Percentiles rank a stretch among this genome's conserved stretches.
Conservation (phyloP, 208 protist species). For the Angomonas ambiguus region DNA sequence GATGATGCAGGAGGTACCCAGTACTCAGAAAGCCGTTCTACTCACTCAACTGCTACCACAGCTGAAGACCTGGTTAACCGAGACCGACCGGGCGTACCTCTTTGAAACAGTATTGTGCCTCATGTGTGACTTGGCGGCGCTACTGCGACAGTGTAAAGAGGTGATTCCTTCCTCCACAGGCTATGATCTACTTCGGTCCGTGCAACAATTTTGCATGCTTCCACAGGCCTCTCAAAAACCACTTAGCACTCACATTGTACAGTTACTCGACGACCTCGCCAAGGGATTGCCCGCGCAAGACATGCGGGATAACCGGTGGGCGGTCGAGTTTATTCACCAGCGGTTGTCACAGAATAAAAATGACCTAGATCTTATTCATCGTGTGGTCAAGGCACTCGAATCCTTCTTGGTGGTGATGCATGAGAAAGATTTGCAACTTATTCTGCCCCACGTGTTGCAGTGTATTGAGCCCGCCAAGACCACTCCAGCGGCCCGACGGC, state of each 20-base stretch:
- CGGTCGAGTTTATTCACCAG: constrained; percentile 89
- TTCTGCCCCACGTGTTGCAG: constrained; percentile 84
- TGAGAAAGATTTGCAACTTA: constrained; percentile 80
- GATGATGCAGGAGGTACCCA: constrained; percentile 65
- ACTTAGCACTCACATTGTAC: constrained; percentile 75
- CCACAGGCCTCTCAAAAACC: constrained; percentile 84
- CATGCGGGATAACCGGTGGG: constrained; percentile 86
- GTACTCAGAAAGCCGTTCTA: constrained; percentile 61
- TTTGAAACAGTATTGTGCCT: constrained; percentile 71
- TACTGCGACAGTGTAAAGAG: constrained; percentile 74
- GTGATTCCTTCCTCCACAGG: constrained; percentile 51
- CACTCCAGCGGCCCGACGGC: constrained; percentile 16
- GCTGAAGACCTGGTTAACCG: constrained; percentile 70
- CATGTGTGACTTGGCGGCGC: constrained; percentile 77
- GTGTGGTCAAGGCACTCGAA: constrained; percentile 81
- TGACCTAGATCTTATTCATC: constrained; percentile 71
- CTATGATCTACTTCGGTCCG: constrained; percentile 64
- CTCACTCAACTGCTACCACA: constrained; percentile 80
- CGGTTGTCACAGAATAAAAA: constrained; percentile 83
- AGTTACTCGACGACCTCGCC: constrained; percentile 80
- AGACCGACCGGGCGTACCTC: constrained; percentile 61
- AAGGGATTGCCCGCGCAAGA: constrained; percentile 71
- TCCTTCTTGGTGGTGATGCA: constrained; percentile 84
- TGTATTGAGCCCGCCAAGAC: constrained; percentile 80
- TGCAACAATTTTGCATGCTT: constrained; percentile 68